Conservation (phyloP, 805 yeast genomes). For the Starmerella apis region DNA sequence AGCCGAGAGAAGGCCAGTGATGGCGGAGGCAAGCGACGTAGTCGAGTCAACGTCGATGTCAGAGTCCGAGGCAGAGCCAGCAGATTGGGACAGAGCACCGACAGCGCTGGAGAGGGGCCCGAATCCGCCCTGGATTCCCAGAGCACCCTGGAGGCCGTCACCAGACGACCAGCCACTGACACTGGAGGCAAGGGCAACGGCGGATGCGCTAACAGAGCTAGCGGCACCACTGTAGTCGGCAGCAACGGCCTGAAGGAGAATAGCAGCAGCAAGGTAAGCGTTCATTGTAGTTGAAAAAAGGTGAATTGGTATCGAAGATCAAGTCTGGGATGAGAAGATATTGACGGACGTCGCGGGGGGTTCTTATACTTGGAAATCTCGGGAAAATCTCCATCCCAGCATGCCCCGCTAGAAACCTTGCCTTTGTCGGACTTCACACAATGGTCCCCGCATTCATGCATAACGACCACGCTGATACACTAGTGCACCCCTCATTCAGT, state of each 20-base stretch:
- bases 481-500: slow-evolving; percentile 5
- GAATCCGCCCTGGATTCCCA: slow-evolving; percentile 27
- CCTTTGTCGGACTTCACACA: neutral
- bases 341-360: neutral
- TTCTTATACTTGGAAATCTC: slow-evolving; percentile 8
- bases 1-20: slow-evolving; percentile 21
- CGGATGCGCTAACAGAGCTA: slow-evolving; percentile 5
- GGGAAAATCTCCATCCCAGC: neutral
- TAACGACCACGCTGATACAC: neutral
- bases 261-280: slow-evolving; percentile 22
- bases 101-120: slow-evolving; percentile 23
- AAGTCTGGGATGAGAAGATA: neutral
- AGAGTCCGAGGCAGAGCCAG: slow-evolving; percentile 16
- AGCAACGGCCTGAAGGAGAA: slow-evolving; percentile 18
- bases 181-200: slow-evolving; percentile 16
- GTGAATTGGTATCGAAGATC: neutral
- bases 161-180: slow-evolving; percentile 18
- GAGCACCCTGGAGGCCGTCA: slow-evolving; percentile 28
- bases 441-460: slow-evolving; percentile 6
- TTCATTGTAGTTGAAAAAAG: slow-evolving; percentile 15
- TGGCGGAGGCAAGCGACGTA: slow-evolving; percentile 15
- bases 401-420: slow-evolving; percentile 8
- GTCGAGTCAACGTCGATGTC: slow-evolving; percentile 17
- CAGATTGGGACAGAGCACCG: slow-evolving; percentile 13
- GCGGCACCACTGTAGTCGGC: slow-evolving; percentile 21